Evolutionary conservation across 2,329 filamentous ascomycete genomes (phyloP).

Genomic region (Hymenoscyphus infarciens): DNA sequence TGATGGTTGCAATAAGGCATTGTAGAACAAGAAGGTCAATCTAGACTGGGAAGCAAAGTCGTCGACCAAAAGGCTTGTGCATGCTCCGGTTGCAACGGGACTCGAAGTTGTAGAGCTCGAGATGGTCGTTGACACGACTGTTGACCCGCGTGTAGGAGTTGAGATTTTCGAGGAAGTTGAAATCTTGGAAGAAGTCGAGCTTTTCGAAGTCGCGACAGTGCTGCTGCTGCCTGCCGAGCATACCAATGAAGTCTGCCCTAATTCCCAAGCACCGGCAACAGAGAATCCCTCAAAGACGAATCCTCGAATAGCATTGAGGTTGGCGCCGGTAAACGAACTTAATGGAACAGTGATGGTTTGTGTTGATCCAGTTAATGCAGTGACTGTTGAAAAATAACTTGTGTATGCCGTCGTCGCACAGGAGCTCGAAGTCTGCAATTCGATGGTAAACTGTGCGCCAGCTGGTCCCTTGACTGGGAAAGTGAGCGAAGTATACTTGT

Average conservation of each 20-base stretch:
- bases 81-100: constrained; percentile 29
- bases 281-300: constrained; percentile 44
- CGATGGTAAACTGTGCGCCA: constrained; percentile 40
- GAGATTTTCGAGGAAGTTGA: background rate
- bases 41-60: constrained; percentile 61
- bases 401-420: constrained; percentile 41
- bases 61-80: constrained; percentile 48
- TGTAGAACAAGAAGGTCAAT: constrained; percentile 58
- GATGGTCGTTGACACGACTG: background rate
- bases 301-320: constrained; percentile 45
- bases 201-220: background rate
- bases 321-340: constrained; percentile 47
- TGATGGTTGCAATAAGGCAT: constrained; percentile 51
- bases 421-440: constrained; percentile 46
- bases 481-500: constrained; percentile 46
- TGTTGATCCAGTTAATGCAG: constrained; percentile 45
- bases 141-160: background rate
- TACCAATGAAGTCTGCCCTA: constrained; percentile 46
- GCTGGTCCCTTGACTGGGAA: constrained; percentile 46
- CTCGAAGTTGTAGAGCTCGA: background rate
- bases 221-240: constrained; percentile 34
- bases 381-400: constrained; percentile 44
- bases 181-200: background rate
- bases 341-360: constrained; percentile 51
- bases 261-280: constrained; percentile 41